Conservation (phyloP, 176 grass and related monocot genomes). For the Oryza officinalis region DNA sequence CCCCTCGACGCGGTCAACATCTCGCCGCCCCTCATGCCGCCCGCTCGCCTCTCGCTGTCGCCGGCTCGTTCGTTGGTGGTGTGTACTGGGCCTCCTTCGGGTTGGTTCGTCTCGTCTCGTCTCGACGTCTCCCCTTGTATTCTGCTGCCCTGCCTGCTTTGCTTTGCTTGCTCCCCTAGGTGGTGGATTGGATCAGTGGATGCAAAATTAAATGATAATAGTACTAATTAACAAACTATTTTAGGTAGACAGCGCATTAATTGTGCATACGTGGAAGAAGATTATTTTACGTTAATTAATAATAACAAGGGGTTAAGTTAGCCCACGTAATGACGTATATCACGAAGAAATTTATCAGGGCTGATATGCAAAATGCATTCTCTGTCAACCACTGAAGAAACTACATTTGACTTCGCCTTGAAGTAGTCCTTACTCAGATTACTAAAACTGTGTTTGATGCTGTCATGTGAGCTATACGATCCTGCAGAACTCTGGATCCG, state of each 20-base stretch:
- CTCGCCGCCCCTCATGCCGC: constrained; percentile 56
- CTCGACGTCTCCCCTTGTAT: not conserved
- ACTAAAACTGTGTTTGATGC: not conserved
- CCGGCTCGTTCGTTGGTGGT: not conserved
- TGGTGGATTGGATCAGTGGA: not conserved
- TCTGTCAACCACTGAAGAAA: not conserved
- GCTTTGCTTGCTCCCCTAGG: not conserved
- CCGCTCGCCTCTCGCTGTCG: not conserved
- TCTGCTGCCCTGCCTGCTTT: not conserved
- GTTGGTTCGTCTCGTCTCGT: not conserved
- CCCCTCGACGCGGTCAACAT: constrained; percentile 57
- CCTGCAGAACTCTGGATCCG: not conserved
- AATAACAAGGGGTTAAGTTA: not conserved
- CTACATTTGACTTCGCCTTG: not conserved
- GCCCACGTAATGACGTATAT: not conserved
- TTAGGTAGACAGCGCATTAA: not conserved
- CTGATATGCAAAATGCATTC: not conserved
- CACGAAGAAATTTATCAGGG: not conserved
- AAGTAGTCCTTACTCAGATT: not conserved
- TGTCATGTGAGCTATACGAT: not conserved
- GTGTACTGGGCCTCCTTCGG: constrained; percentile 6
- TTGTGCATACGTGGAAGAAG: not conserved
- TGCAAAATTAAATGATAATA: no score
- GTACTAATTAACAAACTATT: not conserved
- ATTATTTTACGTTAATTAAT: not conserved